Evolutionary conservation across 2,329 filamentous ascomycete species (phyloP), one percentile per base, ranked within the genome.

Genomic region (Acarospora socialis): DNA sequence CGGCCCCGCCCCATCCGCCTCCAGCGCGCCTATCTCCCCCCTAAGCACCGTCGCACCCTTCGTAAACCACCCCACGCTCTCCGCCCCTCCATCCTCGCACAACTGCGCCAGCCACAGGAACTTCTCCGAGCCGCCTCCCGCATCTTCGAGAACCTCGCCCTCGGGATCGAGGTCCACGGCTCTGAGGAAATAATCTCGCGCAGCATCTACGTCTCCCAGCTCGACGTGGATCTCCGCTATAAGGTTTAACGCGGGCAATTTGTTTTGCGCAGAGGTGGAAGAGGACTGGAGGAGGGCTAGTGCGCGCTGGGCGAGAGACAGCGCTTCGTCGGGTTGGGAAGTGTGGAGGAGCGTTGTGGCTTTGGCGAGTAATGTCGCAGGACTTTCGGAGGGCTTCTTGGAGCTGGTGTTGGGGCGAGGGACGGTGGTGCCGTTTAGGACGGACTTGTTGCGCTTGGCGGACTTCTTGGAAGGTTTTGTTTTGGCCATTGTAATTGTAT

Each of bases 51-150:
- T 63, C 0, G 81, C 79, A 8, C 86, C 82, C 43, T 64, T 66
- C 52, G 77, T 70, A 48, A 72, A 80, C 75, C 76, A 81, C 32
- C 46, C 42, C 9, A 81, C 69, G 44, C 70, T 77, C 47, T 78
- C 73, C 28, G 64, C 56, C 1, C 76, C 76, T 21, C 76, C 76
- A 28, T 77, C 66, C 38, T 77, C 72, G 51, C 72, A 90, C 47
- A 98, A 66, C 58, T 98, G 90, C 41, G 90, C 90, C 36, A 98
- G 65, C 72, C 86, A 92, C 29, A 95, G 60, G 50, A 94, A 95
- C 59, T 94, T 95, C 51, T 95, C 87, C 0, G 84, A 73, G 1
- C 86, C 86, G 17, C 82, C 83, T 29, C 84, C 86, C 31, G 76
- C 54, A 22, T 72, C 68, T 47, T 83, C 78, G 12, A 77, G 69